phyloP scores from a whole-genome alignment of 345 rosid species.

The Citrus inodora region DNA sequence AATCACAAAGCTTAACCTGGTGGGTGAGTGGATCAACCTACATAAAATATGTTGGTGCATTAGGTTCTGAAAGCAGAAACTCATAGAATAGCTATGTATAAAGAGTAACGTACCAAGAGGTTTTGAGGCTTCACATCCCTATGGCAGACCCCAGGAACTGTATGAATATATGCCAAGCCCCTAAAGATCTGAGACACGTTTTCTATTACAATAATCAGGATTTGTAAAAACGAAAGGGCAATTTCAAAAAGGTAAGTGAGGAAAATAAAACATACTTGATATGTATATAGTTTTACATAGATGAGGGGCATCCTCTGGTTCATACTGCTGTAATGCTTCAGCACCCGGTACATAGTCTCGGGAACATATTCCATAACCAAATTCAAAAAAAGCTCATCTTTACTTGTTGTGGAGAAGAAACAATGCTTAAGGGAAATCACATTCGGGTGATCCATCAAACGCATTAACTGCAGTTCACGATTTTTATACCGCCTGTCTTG shows the following conservation, averaged over 20 bases:
- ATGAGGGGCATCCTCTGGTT: constrained; percentile 79
- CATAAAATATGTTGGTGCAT: constrained; percentile 5
- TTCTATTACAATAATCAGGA: constrained; percentile 13
- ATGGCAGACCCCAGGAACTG: constrained; percentile 79
- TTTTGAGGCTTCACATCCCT: constrained; percentile 96
- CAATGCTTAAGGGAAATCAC: constrained; percentile 77
- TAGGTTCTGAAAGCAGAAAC: constrained; percentile 6
- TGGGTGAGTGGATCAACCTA: constrained; percentile 55
- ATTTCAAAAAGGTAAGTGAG: background rate
- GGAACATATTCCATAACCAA: constrained; percentile 90
- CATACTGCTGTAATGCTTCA: constrained; percentile 55
- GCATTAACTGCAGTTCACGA: constrained; percentile 78
- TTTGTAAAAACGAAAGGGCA: background rate
- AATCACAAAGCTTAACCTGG: constrained; percentile 56
- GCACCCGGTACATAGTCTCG: constrained; percentile 58
- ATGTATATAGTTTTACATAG: constrained; percentile 73
- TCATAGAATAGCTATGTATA: background rate
- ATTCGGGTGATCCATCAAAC: constrained; percentile 81
- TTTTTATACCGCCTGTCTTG: constrained; percentile 78
- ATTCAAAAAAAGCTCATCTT: constrained; percentile 69
- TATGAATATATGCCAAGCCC: constrained; percentile 80
- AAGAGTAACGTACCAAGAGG: constrained; percentile 56
- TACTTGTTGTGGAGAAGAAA: constrained; percentile 79
- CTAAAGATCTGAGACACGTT: constrained; percentile 63
- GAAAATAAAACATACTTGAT: constrained; percentile 50